These are phyloP conservation scores for Sclerotinia spermophila DNA, from an alignment of 2,329 filamentous ascomycete species.

Conservation along the genomic window DNA sequence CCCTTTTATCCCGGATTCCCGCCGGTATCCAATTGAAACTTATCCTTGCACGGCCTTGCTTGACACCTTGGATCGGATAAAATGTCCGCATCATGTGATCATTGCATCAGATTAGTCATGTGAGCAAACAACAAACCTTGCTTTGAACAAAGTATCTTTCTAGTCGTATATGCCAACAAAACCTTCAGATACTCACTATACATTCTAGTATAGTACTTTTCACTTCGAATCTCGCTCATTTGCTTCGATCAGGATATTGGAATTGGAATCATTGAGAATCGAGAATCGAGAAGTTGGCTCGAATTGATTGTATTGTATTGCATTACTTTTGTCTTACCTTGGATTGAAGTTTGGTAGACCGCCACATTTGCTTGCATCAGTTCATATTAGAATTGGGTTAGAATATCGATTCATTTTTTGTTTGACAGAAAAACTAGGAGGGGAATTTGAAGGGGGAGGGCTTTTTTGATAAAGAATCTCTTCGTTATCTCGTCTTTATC, in stretches of 20 bases:
- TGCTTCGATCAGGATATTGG: neutral
- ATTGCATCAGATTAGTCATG: neutral
- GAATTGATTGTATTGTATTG: neutral
- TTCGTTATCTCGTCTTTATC: neutral
- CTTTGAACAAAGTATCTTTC: constrained; percentile 7
- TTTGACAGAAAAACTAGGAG: neutral
- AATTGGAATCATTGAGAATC: too few relatives aligned
- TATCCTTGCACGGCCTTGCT: neutral
- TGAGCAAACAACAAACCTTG: constrained; percentile 2
- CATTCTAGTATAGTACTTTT: too few relatives aligned
- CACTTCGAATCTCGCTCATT: neutral
- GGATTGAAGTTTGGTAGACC: neutral
- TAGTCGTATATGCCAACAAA: neutral
- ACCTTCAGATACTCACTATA: neutral
- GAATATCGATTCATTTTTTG: neutral
- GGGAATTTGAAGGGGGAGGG: too few relatives aligned
- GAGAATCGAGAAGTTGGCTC: constrained; percentile 16
- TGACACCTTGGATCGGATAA: neutral
- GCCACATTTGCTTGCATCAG: neutral
- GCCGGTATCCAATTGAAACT: neutral
- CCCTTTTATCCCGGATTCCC: neutral
- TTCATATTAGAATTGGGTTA: neutral
- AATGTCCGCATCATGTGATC: neutral
- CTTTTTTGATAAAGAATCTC: neutral
- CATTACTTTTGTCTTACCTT: neutral